These are phyloP conservation scores for Tagetes patula DNA, from an alignment of 129 eudicot species.

Conservation along the genomic window DNA sequence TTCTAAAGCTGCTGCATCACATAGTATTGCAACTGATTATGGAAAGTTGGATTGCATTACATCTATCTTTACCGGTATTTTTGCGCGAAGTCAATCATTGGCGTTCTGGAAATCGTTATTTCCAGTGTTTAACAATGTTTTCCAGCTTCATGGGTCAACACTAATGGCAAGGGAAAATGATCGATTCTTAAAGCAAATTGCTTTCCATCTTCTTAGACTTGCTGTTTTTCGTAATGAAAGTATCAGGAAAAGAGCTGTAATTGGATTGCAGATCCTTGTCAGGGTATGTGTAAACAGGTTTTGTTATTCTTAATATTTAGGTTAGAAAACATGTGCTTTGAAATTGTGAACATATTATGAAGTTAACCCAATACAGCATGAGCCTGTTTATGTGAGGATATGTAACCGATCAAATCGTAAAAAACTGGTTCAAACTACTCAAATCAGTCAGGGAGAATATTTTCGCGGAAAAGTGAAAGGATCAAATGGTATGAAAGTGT, in stretches of 20 bases:
- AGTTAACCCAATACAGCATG: neutral
- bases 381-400: neutral
- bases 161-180: slow-evolving; percentile 97
- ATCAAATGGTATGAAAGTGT: neutral
- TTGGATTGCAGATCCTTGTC: slow-evolving; percentile 95
- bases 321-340: neutral
- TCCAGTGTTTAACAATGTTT: slow-evolving; percentile 81
- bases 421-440: neutral
- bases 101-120: slow-evolving; percentile 86
- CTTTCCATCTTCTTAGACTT: slow-evolving; percentile 95
- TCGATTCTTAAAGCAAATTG: slow-evolving; percentile 92
- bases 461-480: neutral
- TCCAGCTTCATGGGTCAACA: slow-evolving; percentile 92
- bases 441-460: neutral
- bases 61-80: slow-evolving; percentile 76
- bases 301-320: slow-evolving; percentile 5
- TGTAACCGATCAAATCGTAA: neutral
- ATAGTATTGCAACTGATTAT: slow-evolving; percentile 84
- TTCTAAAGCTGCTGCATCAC: slow-evolving; percentile 77
- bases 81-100: slow-evolving; percentile 87
- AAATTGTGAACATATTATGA: neutral
- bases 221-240: slow-evolving; percentile 93
- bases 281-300: slow-evolving; percentile 49
- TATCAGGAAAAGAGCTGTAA: slow-evolving; percentile 80
- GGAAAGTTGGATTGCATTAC: slow-evolving; percentile 97